A percentile compares a stretch with the other conserved stretches of the same genome.
These are phyloP conservation scores for Jacaranda mimosifolia DNA, from an alignment of 257 asterid species.

Conservation along the genomic window DNA sequence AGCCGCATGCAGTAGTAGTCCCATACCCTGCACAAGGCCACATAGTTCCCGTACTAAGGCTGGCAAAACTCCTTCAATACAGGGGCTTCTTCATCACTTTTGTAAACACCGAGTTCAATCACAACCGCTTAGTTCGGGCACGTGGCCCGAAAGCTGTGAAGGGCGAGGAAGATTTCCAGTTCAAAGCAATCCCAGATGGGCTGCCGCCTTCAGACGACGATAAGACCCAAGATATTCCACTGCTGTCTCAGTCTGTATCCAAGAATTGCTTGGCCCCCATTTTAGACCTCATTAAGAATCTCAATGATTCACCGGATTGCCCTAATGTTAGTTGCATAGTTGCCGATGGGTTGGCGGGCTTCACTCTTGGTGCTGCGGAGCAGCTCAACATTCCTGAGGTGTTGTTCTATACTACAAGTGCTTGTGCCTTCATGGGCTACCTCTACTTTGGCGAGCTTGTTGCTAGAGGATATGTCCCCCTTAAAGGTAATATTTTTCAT, in stretches of 20 bases:
- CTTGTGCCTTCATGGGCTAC: slow-evolving; percentile 49
- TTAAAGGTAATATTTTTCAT: too few relatives aligned
- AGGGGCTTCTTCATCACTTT: slow-evolving; percentile 49
- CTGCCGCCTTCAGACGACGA: not conserved
- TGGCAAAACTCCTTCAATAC: slow-evolving; percentile 47
- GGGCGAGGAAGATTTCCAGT: slow-evolving; percentile 46
- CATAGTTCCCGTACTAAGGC: slow-evolving; percentile 44
- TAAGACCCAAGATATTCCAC: too few relatives aligned
- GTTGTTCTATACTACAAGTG: slow-evolving; percentile 45
- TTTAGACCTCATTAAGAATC: too few relatives aligned
- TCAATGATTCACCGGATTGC: slow-evolving; percentile 3
- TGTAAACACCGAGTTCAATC: not conserved
- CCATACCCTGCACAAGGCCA: slow-evolving; percentile 61
- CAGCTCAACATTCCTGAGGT: slow-evolving; percentile 40
- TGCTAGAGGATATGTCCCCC: not conserved
- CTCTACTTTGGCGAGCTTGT: slow-evolving; percentile 45
- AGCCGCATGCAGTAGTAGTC: slow-evolving; percentile 25
- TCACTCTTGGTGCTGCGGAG: slow-evolving; percentile 40
- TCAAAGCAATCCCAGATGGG: slow-evolving; percentile 42
- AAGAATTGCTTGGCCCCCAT: too few relatives aligned
- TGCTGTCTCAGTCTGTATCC: too few relatives aligned
- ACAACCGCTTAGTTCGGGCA: slow-evolving; percentile 1
- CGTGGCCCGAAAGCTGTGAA: slow-evolving; percentile 43
- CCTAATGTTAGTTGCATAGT: slow-evolving; percentile 50
- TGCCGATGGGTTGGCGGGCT: slow-evolving; percentile 53